Evolutionary conservation across 2,329 filamentous ascomycete species (phyloP).

Genomic region (Fusarium sp.): DNA sequence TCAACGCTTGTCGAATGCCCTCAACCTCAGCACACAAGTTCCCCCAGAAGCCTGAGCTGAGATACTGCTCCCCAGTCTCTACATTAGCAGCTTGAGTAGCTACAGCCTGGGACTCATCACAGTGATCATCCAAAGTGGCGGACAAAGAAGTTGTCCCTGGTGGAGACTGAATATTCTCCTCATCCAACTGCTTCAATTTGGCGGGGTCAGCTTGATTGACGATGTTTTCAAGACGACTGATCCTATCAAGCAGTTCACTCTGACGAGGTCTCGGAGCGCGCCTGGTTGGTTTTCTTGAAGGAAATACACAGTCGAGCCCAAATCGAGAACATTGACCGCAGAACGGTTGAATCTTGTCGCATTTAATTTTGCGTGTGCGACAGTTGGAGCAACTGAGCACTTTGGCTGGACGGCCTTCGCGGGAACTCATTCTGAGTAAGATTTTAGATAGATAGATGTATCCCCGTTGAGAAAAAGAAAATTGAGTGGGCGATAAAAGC

Average conservation of each 20-base stretch:
- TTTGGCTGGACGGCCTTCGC: constrained; percentile 44
- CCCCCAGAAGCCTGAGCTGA: constrained; percentile 59
- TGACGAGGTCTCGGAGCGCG: constrained; percentile 57
- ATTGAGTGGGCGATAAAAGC: not conserved
- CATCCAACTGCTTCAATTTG: constrained; percentile 45
- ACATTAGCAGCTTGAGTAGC: constrained; percentile 38
- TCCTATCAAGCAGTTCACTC: constrained; percentile 58
- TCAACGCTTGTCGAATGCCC: constrained; percentile 58
- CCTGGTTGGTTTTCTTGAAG: constrained; percentile 58
- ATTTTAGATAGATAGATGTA: not conserved
- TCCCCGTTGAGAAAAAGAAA: not conserved
- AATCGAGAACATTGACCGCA: constrained; percentile 66
- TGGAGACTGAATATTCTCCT: constrained; percentile 16
- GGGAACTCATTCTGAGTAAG: constrained; percentile 36
- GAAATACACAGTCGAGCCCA: constrained; percentile 61
- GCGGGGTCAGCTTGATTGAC: constrained; percentile 57
- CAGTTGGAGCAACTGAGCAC: constrained; percentile 70
- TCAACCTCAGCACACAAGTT: constrained; percentile 59
- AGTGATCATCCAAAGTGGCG: constrained; percentile 29
- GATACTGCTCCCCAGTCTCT: constrained; percentile 49
- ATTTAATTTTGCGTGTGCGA: constrained; percentile 72
- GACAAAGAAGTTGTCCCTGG: constrained; percentile 5
- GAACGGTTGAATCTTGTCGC: constrained; percentile 64
- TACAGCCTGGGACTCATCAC: constrained; percentile 26
- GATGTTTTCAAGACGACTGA: constrained; percentile 59